Evolutionary conservation across 1,284 basidiomycete genomes (phyloP).

Genomic region (Cryptococcus floricola): DNA sequence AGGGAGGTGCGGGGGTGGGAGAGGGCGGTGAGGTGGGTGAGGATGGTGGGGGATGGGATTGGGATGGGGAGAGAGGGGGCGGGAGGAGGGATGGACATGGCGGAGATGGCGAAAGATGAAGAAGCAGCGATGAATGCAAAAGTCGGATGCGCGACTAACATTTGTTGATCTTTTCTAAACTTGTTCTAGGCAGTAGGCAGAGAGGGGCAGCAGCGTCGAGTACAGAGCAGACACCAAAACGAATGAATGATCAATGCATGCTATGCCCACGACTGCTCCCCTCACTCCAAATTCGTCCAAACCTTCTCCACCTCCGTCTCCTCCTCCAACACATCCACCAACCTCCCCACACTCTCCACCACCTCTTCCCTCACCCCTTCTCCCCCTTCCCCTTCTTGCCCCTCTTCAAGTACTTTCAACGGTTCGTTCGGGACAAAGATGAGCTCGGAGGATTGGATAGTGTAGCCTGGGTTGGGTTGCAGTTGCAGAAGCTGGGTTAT

Average conservation of each 20-base stretch:
- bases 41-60: constrained; percentile 13
- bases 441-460: constrained; percentile 32
- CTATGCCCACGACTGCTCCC: background rate
- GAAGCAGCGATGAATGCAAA: background rate
- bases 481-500: constrained; percentile 22
- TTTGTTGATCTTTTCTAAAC: too few species aligned
- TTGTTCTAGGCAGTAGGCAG: too few species aligned
- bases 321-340: constrained; percentile 38
- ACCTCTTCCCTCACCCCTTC: constrained; percentile 33
- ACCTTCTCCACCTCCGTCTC: constrained; percentile 44
- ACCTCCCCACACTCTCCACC: constrained; percentile 27
- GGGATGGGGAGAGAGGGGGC: background rate
- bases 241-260: too few species aligned
- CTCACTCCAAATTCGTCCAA: constrained; percentile 43
- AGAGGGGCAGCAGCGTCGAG: too few species aligned
- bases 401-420: constrained; percentile 20
- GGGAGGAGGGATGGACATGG: background rate
- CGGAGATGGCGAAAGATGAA: background rate
- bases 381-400: constrained; percentile 16
- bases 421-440: constrained; percentile 37
- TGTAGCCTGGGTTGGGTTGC: constrained; percentile 16
- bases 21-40: constrained; percentile 22
- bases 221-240: too few species aligned
- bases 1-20: constrained; percentile 16
- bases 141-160: too few species aligned